A percentile compares a stretch with the other conserved stretches of the same genome.
Conservation (phyloP, 2,329 filamentous ascomycete species). For the Tricladium varicosporioides region DNA sequence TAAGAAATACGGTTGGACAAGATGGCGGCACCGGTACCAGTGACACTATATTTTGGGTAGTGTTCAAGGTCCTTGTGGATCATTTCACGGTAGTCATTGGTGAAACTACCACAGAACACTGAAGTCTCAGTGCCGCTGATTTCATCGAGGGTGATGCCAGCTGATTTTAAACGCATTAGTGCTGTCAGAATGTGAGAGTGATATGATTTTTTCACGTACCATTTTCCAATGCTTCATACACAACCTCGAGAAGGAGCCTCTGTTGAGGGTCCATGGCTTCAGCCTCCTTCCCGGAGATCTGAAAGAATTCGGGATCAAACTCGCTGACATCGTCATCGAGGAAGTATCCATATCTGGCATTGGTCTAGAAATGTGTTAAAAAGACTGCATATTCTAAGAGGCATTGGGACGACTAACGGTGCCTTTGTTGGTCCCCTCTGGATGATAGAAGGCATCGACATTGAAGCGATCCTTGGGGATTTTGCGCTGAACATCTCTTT, state of each 20-base stretch:
- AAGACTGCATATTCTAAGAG: too few species aligned
- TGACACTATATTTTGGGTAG: slow-evolving; percentile 44
- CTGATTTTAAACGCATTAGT: not conserved
- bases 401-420: not conserved
- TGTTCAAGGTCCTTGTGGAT: slow-evolving; percentile 29
- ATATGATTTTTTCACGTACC: not conserved
- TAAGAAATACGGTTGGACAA: slow-evolving; percentile 33
- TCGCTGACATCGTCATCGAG: slow-evolving; percentile 9
- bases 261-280: slow-evolving; percentile 46
- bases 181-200: not conserved
- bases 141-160: slow-evolving; percentile 7
- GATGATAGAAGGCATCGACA: slow-evolving; percentile 5
- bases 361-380: too few species aligned
- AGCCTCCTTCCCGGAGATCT: slow-evolving; percentile 14
- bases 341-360: not conserved
- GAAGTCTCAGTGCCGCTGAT: slow-evolving; percentile 7
- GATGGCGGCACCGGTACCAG: slow-evolving; percentile 52
- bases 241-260: slow-evolving; percentile 45
- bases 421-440: slow-evolving; percentile 4
- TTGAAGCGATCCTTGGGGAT: slow-evolving; percentile 5
- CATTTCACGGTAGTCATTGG: slow-evolving; percentile 1
- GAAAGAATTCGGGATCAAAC: slow-evolving; percentile 22
- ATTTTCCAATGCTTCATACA: slow-evolving; percentile 31
- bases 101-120: not conserved
- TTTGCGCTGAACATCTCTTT: not conserved